phyloP scores from a whole-genome alignment of 108 stramenopile species.

The Nitzschia sp. region DNA sequence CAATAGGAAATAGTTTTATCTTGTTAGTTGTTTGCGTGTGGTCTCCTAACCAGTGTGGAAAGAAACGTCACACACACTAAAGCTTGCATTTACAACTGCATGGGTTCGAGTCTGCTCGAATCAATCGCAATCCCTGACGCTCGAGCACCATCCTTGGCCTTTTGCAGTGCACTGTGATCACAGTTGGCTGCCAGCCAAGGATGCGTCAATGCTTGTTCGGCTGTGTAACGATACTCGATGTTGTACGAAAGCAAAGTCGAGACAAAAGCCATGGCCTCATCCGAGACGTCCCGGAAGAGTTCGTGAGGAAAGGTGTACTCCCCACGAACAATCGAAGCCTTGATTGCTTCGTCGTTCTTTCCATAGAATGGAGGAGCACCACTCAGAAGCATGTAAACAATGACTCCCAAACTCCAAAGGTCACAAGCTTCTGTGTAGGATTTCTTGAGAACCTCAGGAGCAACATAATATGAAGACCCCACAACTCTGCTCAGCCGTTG shows the following conservation, averaged over 20 bases:
- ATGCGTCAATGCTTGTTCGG: slow-evolving; percentile 86
- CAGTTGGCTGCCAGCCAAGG: slow-evolving; percentile 83
- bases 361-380: slow-evolving; percentile 94
- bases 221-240: slow-evolving; percentile 84
- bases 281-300: slow-evolving; percentile 83
- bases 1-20: not conserved
- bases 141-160: slow-evolving; percentile 72
- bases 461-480: slow-evolving; percentile 94
- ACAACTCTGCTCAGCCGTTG: slow-evolving; percentile 85
- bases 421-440: slow-evolving; percentile 95
- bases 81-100: slow-evolving; percentile 51
- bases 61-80: not conserved
- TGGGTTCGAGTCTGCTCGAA: slow-evolving; percentile 43
- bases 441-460: slow-evolving; percentile 96
- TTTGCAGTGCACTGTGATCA: slow-evolving; percentile 64
- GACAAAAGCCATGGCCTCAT: slow-evolving; percentile 90
- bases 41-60: not conserved
- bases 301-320: slow-evolving; percentile 87
- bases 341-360: slow-evolving; percentile 87
- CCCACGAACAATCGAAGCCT: slow-evolving; percentile 84
- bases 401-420: slow-evolving; percentile 93
- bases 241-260: slow-evolving; percentile 79
- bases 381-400: slow-evolving; percentile 89
- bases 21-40: not conserved
- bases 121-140: slow-evolving; percentile 46